Percentiles rank a stretch among this genome's conserved stretches.
phyloP scores from a whole-genome alignment of 805 yeast genomes.

The Clavispora vitiphila region DNA sequence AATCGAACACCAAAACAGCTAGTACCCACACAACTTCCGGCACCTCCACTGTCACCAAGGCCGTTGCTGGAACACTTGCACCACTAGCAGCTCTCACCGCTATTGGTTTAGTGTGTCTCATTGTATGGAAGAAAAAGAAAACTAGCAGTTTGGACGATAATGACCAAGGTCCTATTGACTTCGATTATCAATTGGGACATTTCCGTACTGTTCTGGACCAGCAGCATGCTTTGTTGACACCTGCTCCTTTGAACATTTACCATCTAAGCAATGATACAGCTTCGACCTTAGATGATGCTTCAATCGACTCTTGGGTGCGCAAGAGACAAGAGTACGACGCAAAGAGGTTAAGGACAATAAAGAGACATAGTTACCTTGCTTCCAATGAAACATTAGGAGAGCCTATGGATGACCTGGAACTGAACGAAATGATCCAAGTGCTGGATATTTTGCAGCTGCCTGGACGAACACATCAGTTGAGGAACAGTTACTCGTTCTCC shows the following conservation, averaged over 20 bases:
- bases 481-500: conserved; percentile 20
- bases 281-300: conserved; percentile 41
- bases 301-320: conserved; percentile 49
- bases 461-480: conserved; percentile 14
- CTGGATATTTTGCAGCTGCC: not conserved
- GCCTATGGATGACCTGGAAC: not conserved
- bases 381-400: conserved; percentile 23
- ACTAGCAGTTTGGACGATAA: conserved; percentile 7
- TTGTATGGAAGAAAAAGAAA: conserved; percentile 7
- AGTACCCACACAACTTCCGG: conserved; percentile 12
- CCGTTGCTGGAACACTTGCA: conserved; percentile 34
- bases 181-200: conserved; percentile 15
- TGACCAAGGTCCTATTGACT: not conserved
- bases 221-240: conserved; percentile 6
- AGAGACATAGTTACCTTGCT: conserved; percentile 23
- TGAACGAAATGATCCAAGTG: not conserved
- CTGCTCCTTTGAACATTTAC: conserved; percentile 10
- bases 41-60: conserved; percentile 15
- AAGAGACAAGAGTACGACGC: conserved; percentile 45
- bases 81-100: conserved; percentile 24
- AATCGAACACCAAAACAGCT: conserved; percentile 16
- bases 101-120: conserved; percentile 2
- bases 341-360: conserved; percentile 11
- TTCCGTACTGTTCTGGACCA: conserved; percentile 15
- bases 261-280: conserved; percentile 22